Evolutionary conservation across 2,329 filamentous ascomycete species (phyloP).

Genomic region (Neophaeococcomyces aloes): DNA sequence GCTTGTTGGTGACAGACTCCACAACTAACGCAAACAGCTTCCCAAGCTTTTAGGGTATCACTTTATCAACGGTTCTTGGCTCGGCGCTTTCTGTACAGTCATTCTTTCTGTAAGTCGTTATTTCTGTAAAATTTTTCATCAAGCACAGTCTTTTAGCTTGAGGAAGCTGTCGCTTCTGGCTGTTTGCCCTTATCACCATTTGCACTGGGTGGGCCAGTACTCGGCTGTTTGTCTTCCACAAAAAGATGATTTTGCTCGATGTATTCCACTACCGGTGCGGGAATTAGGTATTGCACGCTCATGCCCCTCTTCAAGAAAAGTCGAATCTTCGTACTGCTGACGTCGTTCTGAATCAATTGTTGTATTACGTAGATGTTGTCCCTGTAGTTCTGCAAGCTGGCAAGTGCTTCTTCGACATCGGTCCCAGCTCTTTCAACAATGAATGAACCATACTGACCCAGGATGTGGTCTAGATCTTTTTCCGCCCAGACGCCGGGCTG

Average conservation of each 20-base stretch:
- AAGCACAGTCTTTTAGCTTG: neutral
- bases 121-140: neutral
- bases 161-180: constrained; percentile 10
- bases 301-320: constrained; percentile 68
- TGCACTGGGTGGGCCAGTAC: constrained; percentile 13
- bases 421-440: constrained; percentile 82
- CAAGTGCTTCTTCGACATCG: constrained; percentile 76
- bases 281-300: constrained; percentile 69
- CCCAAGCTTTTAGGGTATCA: too few relatives aligned
- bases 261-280: constrained; percentile 63
- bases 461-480: constrained; percentile 76
- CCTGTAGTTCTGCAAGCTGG: constrained; percentile 69
- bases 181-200: constrained; percentile 19
- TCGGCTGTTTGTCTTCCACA: constrained; percentile 36
- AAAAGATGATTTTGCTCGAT: constrained; percentile 60
- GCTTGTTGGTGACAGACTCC: too few relatives aligned
- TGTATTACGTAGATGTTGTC: constrained; percentile 82
- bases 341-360: constrained; percentile 77
- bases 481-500: constrained; percentile 66
- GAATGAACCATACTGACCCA: constrained; percentile 72
- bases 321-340: constrained; percentile 72
- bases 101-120: neutral
- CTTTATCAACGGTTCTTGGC: too few relatives aligned
- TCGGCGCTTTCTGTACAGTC: neutral
- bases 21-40: too few relatives aligned